phyloP scores from a whole-genome alignment of 352 stramenopile species.

The Pythium periplocum region DNA sequence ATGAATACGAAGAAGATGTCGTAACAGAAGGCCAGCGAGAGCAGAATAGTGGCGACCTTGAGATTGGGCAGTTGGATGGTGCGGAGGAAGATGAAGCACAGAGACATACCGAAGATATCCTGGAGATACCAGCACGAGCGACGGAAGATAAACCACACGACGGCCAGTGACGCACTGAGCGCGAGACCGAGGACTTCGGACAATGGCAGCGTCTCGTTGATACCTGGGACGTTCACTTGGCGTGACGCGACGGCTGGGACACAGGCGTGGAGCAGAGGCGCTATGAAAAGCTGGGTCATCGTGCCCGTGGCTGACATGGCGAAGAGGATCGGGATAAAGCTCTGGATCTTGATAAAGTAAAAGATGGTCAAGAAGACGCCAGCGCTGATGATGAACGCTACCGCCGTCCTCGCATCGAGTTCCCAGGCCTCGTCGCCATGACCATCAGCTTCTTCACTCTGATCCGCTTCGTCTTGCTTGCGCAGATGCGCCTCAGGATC shows the following conservation, averaged over 20 bases:
- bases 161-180: constrained; percentile 26
- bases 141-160: constrained; percentile 61
- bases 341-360: constrained; percentile 63
- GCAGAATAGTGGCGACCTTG: constrained; percentile 84
- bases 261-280: constrained; percentile 28
- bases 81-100: constrained; percentile 91
- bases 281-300: constrained; percentile 48
- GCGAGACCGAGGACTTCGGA: constrained; percentile 47
- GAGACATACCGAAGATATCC: constrained; percentile 89
- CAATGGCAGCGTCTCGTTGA: constrained; percentile 33
- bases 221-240: constrained; percentile 28
- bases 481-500: constrained; percentile 15
- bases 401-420: constrained; percentile 49
- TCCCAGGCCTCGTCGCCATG: constrained; percentile 41
- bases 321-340: constrained; percentile 66
- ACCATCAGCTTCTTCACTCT: constrained; percentile 10
- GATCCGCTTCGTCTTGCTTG: constrained; percentile 9
- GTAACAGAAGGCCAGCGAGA: constrained; percentile 92
- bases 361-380: constrained; percentile 60
- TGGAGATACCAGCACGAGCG: constrained; percentile 83
- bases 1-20: constrained; percentile 97
- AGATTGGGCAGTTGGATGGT: constrained; percentile 90
- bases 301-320: constrained; percentile 41
- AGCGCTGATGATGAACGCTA: constrained; percentile 59
- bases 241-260: constrained; percentile 30